A percentile compares a stretch with the other conserved stretches of the same genome.
Conservation (phyloP, 2,329 filamentous ascomycete species). For the Fusarium torreyae region DNA sequence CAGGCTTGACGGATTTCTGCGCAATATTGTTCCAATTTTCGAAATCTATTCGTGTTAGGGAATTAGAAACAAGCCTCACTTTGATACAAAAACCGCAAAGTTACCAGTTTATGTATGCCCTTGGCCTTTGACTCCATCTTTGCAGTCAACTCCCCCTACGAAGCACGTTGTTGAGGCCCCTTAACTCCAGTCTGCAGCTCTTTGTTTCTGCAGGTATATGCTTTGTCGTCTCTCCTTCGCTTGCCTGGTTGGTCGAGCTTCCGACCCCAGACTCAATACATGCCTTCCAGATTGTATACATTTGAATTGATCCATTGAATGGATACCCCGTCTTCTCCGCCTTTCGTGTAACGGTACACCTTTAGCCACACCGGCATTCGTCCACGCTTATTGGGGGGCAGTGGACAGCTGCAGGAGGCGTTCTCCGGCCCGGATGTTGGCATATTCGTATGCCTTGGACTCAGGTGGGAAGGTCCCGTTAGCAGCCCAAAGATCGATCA, state of each 20-base stretch:
- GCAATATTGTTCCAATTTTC: slow-evolving; percentile 29
- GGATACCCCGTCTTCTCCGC: slow-evolving; percentile 31
- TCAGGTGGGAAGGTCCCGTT: slow-evolving; percentile 89
- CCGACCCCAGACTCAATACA: slow-evolving; percentile 33
- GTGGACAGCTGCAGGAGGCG: slow-evolving; percentile 67
- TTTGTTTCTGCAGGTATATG: slow-evolving; percentile 43
- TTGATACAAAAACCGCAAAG: slow-evolving; percentile 36
- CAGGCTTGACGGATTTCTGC: slow-evolving; percentile 1
- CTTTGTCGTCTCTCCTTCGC: slow-evolving; percentile 17
- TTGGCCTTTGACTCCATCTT: slow-evolving; percentile 22
- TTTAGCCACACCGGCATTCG: slow-evolving; percentile 10
- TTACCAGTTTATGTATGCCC: slow-evolving; percentile 20
- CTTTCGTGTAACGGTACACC: slow-evolving; percentile 33
- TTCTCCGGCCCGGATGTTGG: slow-evolving; percentile 73
- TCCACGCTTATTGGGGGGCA: slow-evolving; percentile 48
- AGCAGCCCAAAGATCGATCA: slow-evolving; percentile 92
- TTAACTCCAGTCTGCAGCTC: slow-evolving; percentile 46
- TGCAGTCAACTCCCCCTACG: slow-evolving; percentile 32
- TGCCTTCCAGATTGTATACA: slow-evolving; percentile 42
- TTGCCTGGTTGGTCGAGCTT: slow-evolving; percentile 21
- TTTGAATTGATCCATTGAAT: slow-evolving; percentile 25
- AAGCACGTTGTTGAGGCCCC: slow-evolving; percentile 37
- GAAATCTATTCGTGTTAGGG: slow-evolving; percentile 43
- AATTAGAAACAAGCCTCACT: slow-evolving; percentile 34
- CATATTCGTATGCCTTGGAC: slow-evolving; percentile 76